phyloP scores from a whole-genome alignment of 306 rosid species.

The Rosa chinensis region DNA sequence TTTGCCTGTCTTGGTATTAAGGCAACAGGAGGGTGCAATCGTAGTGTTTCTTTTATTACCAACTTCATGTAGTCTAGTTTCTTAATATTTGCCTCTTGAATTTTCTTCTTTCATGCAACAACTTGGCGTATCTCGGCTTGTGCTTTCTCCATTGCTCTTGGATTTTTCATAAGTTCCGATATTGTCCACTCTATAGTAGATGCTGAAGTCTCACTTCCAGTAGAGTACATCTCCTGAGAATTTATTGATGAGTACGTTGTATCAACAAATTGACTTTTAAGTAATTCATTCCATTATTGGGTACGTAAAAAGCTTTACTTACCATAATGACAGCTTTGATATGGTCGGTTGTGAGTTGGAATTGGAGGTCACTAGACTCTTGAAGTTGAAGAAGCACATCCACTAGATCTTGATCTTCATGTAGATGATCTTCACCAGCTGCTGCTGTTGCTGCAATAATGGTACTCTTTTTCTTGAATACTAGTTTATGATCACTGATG shows the following conservation, averaged over 20 bases:
- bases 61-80: neutral
- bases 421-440: too few species aligned
- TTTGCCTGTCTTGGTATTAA: neutral
- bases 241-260: neutral
- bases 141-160: neutral
- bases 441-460: too few species aligned
- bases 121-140: neutral
- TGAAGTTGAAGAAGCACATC: too few species aligned
- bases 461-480: too few species aligned
- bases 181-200: neutral
- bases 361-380: too few species aligned
- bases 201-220: neutral
- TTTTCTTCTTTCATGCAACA: neutral
- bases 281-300: too few species aligned
- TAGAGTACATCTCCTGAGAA: neutral
- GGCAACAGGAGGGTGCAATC: neutral
- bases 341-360: too few species aligned
- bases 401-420: too few species aligned
- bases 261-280: too few species aligned
- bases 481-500: too few species aligned
- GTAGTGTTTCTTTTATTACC: neutral
- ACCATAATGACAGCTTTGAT: too few species aligned
- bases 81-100: neutral
- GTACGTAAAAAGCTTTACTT: too few species aligned
- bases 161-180: constrained; percentile 14